Conservation (phyloP, 441 rosid genomes). For the Eutrema salsugineum region DNA sequence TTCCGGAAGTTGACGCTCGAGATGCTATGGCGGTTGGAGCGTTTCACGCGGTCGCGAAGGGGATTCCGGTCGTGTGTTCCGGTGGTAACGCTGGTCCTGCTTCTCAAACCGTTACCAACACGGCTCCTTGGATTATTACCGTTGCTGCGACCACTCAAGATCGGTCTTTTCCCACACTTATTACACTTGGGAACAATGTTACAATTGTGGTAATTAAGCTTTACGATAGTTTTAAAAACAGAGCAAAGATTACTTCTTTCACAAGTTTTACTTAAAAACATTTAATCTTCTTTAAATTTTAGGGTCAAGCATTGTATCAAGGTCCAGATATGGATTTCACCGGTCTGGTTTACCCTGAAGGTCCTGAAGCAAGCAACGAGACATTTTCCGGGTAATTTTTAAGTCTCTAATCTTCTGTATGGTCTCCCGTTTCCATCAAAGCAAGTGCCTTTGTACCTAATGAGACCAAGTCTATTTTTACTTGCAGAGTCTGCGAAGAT, state of each 20-base stretch:
- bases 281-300: neutral
- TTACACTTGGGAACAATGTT: constrained; percentile 38
- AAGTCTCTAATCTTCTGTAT: neutral
- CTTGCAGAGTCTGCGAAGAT: constrained; percentile 34
- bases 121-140: constrained; percentile 40
- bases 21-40: constrained; percentile 33
- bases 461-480: neutral
- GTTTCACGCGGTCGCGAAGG: constrained; percentile 39
- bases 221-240: neutral
- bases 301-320: constrained; percentile 38
- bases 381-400: constrained; percentile 26
- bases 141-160: constrained; percentile 43
- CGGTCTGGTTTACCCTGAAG: constrained; percentile 36
- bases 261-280: neutral
- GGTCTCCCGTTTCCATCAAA: neutral
- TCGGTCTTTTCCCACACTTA: constrained; percentile 32
- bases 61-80: constrained; percentile 34
- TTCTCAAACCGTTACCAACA: constrained; percentile 31
- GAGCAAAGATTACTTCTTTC: neutral
- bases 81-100: constrained; percentile 36
- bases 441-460: neutral
- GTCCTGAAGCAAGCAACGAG: constrained; percentile 7
- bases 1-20: constrained; percentile 30
- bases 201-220: constrained; percentile 33
- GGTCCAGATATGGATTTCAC: constrained; percentile 39